Base-by-base conservation (phyloP, 1,139 yeast genomes). In the Hansenula sp. region DNA sequence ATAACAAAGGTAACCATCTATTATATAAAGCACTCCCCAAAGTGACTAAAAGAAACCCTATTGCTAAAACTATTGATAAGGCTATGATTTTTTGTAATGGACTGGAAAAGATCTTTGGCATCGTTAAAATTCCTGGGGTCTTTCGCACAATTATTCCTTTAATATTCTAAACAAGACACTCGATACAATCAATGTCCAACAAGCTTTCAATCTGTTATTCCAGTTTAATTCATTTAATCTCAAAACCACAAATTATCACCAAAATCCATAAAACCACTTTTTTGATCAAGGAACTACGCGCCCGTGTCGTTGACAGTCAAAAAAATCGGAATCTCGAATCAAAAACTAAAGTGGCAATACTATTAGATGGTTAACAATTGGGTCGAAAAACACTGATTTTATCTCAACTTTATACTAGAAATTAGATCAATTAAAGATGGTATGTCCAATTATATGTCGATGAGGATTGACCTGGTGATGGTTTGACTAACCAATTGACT, bases 21-120 rank as follows among this genome's bases (percentile, higher is more conserved):
- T 85, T 84, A 31, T 50, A 53, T 5, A 55, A 47, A 6, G 84
- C 83, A 21, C 91, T 87, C 15, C 94, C 88, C 18, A 87, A 72
- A n/a, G 87, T 81, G 41, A 86, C 82, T 46, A 86, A 70, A 38
- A 88, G 74, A 55, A 87, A 87, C 12, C 96, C 96, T 60, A 83
- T 71, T 1, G 95, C 87, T 38, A 87, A 72, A 33, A 86, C 80
- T 37, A 84, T 72, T 18, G 94, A 81, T 32, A 88, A 77, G 1
- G 83, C 81, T 34, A 87, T 85, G 60, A 87, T 85, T 57, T 81
- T 81, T 52, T 83, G 80, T 46, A 87, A 69, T 13, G 94, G 94
- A 54, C 81, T 82, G 2, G 34, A 33, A 32, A 51, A 15, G 4
- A 40, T 9, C 16, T 28, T 40, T 9, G 38, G 16, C 33, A 40